Base-by-base conservation (phyloP, 1,139 yeast genomes). In the Suhomyces yuchorum region DNA sequence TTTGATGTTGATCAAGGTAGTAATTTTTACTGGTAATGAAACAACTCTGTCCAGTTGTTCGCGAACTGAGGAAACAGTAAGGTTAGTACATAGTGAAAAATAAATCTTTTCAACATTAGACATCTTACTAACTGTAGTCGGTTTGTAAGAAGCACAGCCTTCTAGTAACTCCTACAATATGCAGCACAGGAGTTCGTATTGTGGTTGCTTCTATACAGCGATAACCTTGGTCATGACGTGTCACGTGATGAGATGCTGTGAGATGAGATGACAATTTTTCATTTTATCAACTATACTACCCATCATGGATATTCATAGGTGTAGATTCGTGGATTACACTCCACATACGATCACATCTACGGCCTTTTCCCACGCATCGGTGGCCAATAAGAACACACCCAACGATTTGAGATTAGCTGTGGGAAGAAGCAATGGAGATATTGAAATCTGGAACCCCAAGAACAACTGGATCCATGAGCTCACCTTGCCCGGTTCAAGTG, bases 401-500 rank as follows among this genome's bases (percentile, higher is more conserved):
- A 63, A 72, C 30, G 85, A 82, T 52, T 73, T 91, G 50, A 80
- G 97, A 52, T 71, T 93, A 43, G 98, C 98, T 0, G 87, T 93
- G 4, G 99, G 98, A 18, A 79, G 98, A 65, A 81, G 90, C 44
- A 92, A 93, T 64, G 99, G 99, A 42, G 93, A 91, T 60, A 87
- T 95, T 51, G 99, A 95, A 66, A 84, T 95, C 39, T 95, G 98
- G 98, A 90, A 90, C 64, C 98, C 98, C 17, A 74, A 82, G 59
- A 75, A 77, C 58, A 73, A 71, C 54, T 80, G 84, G 84, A 66
- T 79, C 49, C 80, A 78, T 50, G 84, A 80, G 57, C 56, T 73
- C 40, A 81, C 89, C 1, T 72, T 95, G 46, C 82, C 80, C 48
- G 98, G 98, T 14, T 89, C 96, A 4, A 76, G 77, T 49, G 96